A percentile compares a stretch with the other conserved stretches of the same genome.
phyloP scores from a whole-genome alignment of 148 eudicot species.

The Gaultheria prostrata region DNA sequence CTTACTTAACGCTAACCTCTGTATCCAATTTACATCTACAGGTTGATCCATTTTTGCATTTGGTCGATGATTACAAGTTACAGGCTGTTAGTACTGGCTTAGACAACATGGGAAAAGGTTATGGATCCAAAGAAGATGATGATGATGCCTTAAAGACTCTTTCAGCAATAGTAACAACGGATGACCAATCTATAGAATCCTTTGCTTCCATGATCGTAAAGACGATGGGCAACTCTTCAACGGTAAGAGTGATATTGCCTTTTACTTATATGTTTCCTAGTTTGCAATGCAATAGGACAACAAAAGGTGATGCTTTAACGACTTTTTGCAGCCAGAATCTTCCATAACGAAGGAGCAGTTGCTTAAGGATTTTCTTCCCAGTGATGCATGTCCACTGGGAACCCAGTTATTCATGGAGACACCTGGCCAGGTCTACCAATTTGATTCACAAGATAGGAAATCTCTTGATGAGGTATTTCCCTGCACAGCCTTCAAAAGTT shows the following conservation, averaged over 20 bases:
- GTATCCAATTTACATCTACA: conserved; percentile 26
- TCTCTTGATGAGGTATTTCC: conserved; percentile 45
- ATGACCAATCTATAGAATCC: conserved; percentile 55
- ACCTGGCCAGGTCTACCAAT: conserved; percentile 35
- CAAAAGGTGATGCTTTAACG: background rate
- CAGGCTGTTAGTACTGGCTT: conserved; percentile 42
- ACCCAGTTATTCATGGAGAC: conserved; percentile 40
- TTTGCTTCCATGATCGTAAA: conserved; percentile 46
- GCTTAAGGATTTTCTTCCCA: conserved; percentile 58
- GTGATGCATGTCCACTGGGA: conserved; percentile 56
- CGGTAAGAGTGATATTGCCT: conserved; percentile 28
- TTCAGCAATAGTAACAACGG: conserved; percentile 40
- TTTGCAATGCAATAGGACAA: background rate
- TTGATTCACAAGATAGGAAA: conserved; percentile 30
- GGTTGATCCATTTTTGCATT: conserved; percentile 57
- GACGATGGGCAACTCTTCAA: conserved; percentile 36
- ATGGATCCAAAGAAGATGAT: conserved; percentile 61
- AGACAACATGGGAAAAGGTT: conserved; percentile 31
- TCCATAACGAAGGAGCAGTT: conserved; percentile 46
- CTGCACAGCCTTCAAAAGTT: background rate
- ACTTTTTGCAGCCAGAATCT: conserved; percentile 37
- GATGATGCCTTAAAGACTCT: conserved; percentile 43
- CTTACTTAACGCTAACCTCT: conserved; percentile 1
- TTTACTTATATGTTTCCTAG: background rate
- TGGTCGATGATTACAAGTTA: conserved; percentile 62